Conservation (phyloP, 163 green algal species). For the Smithsoniella earleae region DNA sequence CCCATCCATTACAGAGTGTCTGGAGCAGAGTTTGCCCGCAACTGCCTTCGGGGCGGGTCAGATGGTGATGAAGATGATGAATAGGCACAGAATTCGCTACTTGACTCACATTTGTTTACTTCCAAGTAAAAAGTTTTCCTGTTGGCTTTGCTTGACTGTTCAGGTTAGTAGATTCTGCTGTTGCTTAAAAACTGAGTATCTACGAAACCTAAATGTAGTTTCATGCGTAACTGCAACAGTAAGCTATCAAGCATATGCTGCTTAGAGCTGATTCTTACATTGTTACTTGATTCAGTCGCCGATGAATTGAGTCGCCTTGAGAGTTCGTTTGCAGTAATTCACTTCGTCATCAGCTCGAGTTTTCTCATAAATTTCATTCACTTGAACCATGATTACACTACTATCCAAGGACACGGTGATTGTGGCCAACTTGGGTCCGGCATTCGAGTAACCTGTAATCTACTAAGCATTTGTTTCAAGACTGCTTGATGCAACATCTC, state of each 20-base stretch:
- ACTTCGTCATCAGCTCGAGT: too few species aligned
- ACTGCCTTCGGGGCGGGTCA: background rate
- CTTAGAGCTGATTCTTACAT: background rate
- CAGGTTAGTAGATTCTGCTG: background rate
- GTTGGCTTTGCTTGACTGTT: background rate
- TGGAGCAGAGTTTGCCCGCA: constrained; percentile 1
- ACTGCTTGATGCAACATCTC: too few species aligned
- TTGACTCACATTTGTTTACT: background rate
- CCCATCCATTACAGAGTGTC: background rate
- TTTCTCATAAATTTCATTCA: too few species aligned
- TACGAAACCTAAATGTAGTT: background rate
- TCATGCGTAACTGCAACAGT: background rate
- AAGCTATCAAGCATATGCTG: background rate
- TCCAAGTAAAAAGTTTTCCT: background rate
- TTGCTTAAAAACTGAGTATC: background rate
- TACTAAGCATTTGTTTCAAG: too few species aligned
- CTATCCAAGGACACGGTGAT: too few species aligned
- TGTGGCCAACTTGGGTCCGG: too few species aligned
- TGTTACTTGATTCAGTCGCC: background rate
- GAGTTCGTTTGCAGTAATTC: too few species aligned
- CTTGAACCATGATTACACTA: too few species aligned
- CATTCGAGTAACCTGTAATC: too few species aligned
- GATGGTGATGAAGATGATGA: constrained; percentile 2
- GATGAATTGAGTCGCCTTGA: too few species aligned
- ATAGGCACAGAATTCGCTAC: too few species aligned